Percentiles rank a stretch among this genome's conserved stretches.
Conservation (phyloP, 2,329 filamentous ascomycete species). For the Colletotrichum noveboracense region DNA sequence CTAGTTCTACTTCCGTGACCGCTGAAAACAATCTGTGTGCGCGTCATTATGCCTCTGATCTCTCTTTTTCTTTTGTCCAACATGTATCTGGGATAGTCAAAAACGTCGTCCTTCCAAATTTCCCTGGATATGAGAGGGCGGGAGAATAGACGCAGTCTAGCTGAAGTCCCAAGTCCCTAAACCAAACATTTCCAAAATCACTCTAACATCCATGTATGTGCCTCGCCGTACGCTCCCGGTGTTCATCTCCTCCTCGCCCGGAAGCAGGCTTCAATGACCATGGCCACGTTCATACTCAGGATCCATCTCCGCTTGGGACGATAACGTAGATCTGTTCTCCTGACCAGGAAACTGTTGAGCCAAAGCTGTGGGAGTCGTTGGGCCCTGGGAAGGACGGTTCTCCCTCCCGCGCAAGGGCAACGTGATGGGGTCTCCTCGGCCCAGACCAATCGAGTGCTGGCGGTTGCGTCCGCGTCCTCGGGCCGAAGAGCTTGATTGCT, state of each 20-base stretch:
- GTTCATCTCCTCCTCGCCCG: neutral
- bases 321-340: rapidly evolving
- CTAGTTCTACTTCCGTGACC: neutral
- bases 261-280: neutral
- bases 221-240: neutral
- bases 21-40: neutral
- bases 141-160: neutral
- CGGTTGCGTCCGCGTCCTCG: neutral
- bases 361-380: neutral
- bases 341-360: neutral
- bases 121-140: neutral
- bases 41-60: neutral
- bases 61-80: neutral
- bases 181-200: neutral
- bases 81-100: neutral
- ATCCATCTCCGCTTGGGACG: neutral
- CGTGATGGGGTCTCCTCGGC: neutral
- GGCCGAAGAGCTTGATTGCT: no score
- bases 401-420: neutral
- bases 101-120: neutral
- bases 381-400: neutral
- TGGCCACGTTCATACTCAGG: rapidly evolving
- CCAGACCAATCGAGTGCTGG: no score
- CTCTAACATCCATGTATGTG: neutral
- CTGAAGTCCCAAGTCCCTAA: neutral